Evolutionary conservation across 345 rosid species (phyloP), one percentile per base, ranked within the genome.

Genomic region (Isatis tinctoria): DNA sequence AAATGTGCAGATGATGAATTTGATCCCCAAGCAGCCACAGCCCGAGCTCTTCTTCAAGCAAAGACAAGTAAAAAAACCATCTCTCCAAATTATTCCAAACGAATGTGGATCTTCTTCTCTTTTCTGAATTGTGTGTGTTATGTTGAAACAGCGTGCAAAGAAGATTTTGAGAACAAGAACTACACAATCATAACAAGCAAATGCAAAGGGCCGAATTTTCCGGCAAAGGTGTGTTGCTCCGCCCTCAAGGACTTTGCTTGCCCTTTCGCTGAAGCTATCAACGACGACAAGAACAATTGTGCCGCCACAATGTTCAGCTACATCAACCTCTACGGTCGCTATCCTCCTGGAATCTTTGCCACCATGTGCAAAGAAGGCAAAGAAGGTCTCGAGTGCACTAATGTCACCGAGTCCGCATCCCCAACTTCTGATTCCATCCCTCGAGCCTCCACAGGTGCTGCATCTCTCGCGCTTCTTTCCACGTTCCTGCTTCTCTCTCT

Each of bases 311-410:
- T 92, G 98, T 90, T 92, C 77, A 90, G 92, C 66, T 88, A 88
- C 89, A 92, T 92, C 40, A 90, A 92, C 72, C 76, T 87, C 59
- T 82, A 82, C 4, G 94, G 98, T 1, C 91, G 81, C 66, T 90
- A 87, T 72, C 96, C 96, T 13, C 94, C 91, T 0, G 98, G 98
- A 32, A 81, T 92, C 36, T 92, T 92, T 24, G 83, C 98, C 62
- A 85, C 82, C 10, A 76, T 82, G 68, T 90, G 94, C 76, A 80
- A 67, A 27, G 90, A 82, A 69, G 89, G 78, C 17, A 80, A 84
- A 70, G 33, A 84, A 0, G 97, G 97, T 52, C 91, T 91, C 4
- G 79, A 58, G 6, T 89, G 97, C 75, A n/a, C 67, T 27, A 41
- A 63, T 13, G 65, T 67, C 3, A 40, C 47, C 18, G 22, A 39